Base-by-base conservation (phyloP, 441 rosid species). In the Adansonia rubrostipa region DNA sequence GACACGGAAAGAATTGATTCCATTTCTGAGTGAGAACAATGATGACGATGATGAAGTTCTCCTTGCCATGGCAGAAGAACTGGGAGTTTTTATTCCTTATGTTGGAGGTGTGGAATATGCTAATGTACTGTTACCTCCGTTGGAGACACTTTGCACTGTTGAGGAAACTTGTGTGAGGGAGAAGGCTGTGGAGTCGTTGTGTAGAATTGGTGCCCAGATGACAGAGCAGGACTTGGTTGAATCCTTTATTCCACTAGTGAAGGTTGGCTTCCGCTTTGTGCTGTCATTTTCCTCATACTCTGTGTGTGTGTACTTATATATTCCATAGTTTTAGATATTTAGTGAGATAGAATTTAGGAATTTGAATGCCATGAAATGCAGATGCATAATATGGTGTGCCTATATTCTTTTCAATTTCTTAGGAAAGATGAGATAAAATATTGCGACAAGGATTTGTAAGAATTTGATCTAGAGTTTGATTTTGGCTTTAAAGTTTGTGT, bases 1-100 rank as follows among this genome's bases (percentile, higher is more conserved):
- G 73, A 93, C 99, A 0, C 86, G 98, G 44, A 93, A 89, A 89
- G 99, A 96, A 76, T 70, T 96, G 81, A 90, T 95, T 58, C 99
- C 99, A 0, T 95, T 95, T 78, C 79, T 95, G 69, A 86, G 97
- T 9, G 99, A 96, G 85, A 96, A 92, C 81, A 93, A 93, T 70
- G 98, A 96, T 8, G 99, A 96, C 44, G 99, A 96, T 44, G 99
- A 96, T 28, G 99, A 96, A 86, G 98, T 96, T 19, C 99, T 93
- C 79, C 99, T 96, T 75, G 97, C 97, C 9, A 89, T 94, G 94
- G 97, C 98, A 0, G 99, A 91, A 78, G 98, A 96, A 69, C 60
- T 96, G 78, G 99, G 98, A 1, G 95, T 89, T 65, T 96, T 96
- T 78, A 89, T 96, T 77, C 97, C 97, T 0, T 93, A 87, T 82